Evolutionary conservation across 73 alveolate species (phyloP).

Genomic region (Symbiodinium pilosum): DNA sequence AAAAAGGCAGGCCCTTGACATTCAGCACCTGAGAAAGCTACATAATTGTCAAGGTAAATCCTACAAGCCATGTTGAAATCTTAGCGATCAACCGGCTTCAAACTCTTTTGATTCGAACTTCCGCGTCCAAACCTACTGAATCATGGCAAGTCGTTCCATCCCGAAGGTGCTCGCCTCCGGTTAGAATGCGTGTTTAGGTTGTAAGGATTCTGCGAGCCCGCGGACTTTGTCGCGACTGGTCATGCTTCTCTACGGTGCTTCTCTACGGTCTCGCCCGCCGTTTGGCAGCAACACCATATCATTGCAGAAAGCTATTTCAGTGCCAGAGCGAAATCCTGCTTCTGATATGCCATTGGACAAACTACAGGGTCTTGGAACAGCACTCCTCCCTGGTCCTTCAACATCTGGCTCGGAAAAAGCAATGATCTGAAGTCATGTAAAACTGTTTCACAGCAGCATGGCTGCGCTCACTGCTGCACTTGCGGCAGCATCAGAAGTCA

Average conservation of each 20-base stretch:
- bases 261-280: slow-evolving; percentile 9
- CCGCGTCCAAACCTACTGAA: not conserved
- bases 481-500: too few relatives aligned
- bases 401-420: not conserved
- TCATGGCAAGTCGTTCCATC: not conserved
- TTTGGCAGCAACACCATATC: not conserved
- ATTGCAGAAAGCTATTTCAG: not conserved
- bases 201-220: too few relatives aligned
- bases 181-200: too few relatives aligned
- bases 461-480: too few relatives aligned
- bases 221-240: not conserved
- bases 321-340: not conserved
- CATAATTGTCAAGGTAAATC: not conserved
- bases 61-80: too few relatives aligned
- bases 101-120: not conserved
- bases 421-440: not conserved
- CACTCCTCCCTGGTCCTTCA: too few relatives aligned
- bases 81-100: not conserved
- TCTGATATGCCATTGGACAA: too few relatives aligned
- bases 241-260: slow-evolving; percentile 20
- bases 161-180: too few relatives aligned
- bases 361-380: too few relatives aligned
- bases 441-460: not conserved
- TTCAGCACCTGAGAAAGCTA: not conserved
- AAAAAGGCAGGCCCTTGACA: not conserved